These are phyloP conservation scores for Taphrina sp. DNA, from an alignment of 1,139 yeast genomes.

Conservation along the genomic window DNA sequence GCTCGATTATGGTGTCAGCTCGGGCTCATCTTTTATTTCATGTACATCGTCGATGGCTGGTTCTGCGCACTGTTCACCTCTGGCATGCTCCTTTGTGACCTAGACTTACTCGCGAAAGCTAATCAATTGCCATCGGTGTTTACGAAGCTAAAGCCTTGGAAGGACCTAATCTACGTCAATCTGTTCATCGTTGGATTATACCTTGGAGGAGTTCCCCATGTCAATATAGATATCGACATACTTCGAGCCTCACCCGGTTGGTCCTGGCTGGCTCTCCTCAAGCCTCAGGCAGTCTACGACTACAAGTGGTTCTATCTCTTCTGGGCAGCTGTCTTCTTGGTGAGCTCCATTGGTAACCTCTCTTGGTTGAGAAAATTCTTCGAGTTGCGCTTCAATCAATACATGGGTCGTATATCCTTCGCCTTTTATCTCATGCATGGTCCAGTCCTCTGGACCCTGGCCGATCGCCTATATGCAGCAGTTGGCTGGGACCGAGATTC, in stretches of 20 bases:
- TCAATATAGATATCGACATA: slow-evolving; percentile 10
- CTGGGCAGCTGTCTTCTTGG: slow-evolving; percentile 17
- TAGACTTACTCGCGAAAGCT: slow-evolving; percentile 14
- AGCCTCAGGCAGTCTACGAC: slow-evolving; percentile 20
- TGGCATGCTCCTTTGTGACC: slow-evolving; percentile 26
- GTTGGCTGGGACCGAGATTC: slow-evolving; percentile 17
- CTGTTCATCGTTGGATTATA: slow-evolving; percentile 22
- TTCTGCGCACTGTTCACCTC: slow-evolving; percentile 20
- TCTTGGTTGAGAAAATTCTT: slow-evolving; percentile 19
- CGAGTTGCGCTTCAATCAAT: slow-evolving; percentile 13
- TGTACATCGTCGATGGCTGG: slow-evolving; percentile 30
- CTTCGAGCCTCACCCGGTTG: slow-evolving; percentile 23
- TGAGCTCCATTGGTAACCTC: slow-evolving; percentile 2
- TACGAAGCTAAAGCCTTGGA: background rate
- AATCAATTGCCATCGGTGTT: slow-evolving; percentile 4
- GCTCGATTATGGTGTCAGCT: slow-evolving; percentile 17
- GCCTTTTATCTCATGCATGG: slow-evolving; percentile 29
- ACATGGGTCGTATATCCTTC: slow-evolving; percentile 29
- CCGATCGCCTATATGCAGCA: slow-evolving; percentile 25
- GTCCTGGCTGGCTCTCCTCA: slow-evolving; percentile 21
- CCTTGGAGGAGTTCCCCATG: slow-evolving; percentile 26
- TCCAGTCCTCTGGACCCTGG: slow-evolving; percentile 24
- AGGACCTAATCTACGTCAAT: slow-evolving; percentile 5
- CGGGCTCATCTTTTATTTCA: slow-evolving; percentile 16
- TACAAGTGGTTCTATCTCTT: slow-evolving; percentile 30